Conservation (phyloP, 257 asterid genomes). For the Linaria vulgaris region DNA sequence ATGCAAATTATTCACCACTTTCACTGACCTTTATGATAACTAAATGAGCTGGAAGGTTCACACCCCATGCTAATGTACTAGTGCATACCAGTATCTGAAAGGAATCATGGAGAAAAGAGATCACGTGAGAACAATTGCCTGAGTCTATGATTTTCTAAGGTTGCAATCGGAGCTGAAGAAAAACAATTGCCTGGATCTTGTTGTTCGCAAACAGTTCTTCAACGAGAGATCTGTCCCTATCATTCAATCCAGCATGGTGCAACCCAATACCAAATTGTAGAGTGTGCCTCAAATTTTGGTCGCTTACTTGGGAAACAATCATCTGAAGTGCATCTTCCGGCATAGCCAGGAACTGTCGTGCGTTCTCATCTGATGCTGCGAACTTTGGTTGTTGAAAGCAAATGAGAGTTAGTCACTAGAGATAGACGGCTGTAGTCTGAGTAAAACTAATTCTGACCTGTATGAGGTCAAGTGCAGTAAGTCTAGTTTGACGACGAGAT, state of each 20-base stretch:
- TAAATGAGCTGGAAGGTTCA: slow-evolving; percentile 98
- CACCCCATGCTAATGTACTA: slow-evolving; percentile 99
- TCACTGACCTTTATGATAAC: slow-evolving; percentile 86
- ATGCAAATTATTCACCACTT: slow-evolving; percentile 1
- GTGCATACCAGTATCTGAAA: slow-evolving; percentile 93
- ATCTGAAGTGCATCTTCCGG: slow-evolving; percentile 96
- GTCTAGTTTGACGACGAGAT: slow-evolving; percentile 99
- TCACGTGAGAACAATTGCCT: too few species aligned
- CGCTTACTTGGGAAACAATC: slow-evolving; percentile 90
- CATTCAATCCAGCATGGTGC: slow-evolving; percentile 97
- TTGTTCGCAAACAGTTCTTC: slow-evolving; percentile 98
- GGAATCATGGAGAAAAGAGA: slow-evolving; percentile 14
- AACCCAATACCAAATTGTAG: slow-evolving; percentile 96
- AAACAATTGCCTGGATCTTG: slow-evolving; percentile 77
- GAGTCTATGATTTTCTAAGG: slow-evolving; percentile 2
- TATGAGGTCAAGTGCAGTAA: slow-evolving; percentile 96
- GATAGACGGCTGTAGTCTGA: slow-evolving; percentile 3
- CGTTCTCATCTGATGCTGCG: slow-evolving; percentile 97
- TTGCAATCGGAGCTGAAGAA: slow-evolving; percentile 23
- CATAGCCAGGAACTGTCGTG: slow-evolving; percentile 80
- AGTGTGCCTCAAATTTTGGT: slow-evolving; percentile 95
- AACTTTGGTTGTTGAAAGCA: slow-evolving; percentile 45
- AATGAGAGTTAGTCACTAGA: slow-evolving; percentile 21
- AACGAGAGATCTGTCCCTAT: slow-evolving; percentile 92
- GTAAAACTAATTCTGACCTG: slow-evolving; percentile 55